Evolutionary conservation across 2,329 filamentous ascomycete genomes (phyloP).

Genomic region (Anthostomella pinea): DNA sequence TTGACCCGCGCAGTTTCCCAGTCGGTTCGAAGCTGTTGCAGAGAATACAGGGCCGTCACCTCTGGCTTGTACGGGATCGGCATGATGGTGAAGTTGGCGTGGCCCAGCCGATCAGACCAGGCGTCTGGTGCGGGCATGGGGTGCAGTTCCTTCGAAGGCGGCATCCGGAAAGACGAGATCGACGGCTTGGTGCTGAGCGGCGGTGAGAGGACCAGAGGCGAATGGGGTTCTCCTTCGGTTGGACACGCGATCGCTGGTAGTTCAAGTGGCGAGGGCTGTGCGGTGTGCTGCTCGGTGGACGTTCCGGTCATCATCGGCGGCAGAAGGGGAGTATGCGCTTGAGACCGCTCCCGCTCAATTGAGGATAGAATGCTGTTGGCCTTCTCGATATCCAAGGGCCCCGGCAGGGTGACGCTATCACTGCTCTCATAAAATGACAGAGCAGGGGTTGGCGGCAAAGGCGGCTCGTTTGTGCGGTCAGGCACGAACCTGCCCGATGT

Average conservation of each 20-base stretch:
- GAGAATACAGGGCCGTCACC: conserved; percentile 52
- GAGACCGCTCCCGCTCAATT: conserved; percentile 55
- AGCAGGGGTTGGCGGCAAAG: conserved; percentile 59
- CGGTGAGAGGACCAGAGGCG: conserved; percentile 56
- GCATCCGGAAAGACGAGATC: conserved; percentile 64
- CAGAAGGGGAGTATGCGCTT: conserved; percentile 79
- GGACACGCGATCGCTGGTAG: conserved; percentile 75
- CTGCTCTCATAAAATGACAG: conserved; percentile 60
- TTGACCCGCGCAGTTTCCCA: conserved; percentile 83
- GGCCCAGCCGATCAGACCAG: conserved; percentile 82
- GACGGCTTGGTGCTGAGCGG: conserved; percentile 77
- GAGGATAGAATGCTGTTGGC: conserved; percentile 48
- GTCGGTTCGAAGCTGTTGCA: conserved; percentile 66
- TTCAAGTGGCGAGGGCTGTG: conserved; percentile 75
- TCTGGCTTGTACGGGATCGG: conserved; percentile 77
- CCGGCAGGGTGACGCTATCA: conserved; percentile 50
- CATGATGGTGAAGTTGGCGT: conserved; percentile 88
- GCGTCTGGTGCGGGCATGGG: conserved; percentile 64
- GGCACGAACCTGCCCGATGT: conserved; percentile 48
- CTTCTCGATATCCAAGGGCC: conserved; percentile 51
- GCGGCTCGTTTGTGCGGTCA: conserved; percentile 48
- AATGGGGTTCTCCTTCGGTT: conserved; percentile 37
- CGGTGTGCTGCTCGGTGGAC: conserved; percentile 46
- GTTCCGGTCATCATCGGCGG: conserved; percentile 72
- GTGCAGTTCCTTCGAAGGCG: conserved; percentile 38